Evolutionary conservation across 805 yeast species (phyloP).

Genomic region (Saturnispora dispora): DNA sequence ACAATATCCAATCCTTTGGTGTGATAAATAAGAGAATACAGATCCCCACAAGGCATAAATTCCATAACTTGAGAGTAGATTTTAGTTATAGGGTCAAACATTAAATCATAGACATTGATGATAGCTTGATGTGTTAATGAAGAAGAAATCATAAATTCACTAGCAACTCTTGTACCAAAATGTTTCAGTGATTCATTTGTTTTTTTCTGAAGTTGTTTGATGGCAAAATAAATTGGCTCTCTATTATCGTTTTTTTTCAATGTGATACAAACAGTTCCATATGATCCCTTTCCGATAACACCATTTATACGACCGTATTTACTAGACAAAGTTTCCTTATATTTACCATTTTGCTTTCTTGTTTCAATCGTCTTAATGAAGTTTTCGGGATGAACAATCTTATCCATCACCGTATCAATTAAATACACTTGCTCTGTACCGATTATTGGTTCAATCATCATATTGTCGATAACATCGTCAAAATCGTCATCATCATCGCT

Average conservation of each 20-base stretch:
- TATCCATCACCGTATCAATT: conserved; percentile 39
- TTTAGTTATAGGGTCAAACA: conserved; percentile 62
- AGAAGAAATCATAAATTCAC: conserved; percentile 84
- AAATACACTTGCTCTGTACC: conserved; percentile 40
- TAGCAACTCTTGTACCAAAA: conserved; percentile 66
- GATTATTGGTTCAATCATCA: conserved; percentile 38
- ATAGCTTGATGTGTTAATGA: conserved; percentile 69
- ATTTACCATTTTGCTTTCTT: conserved; percentile 15
- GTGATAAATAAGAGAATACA: conserved; percentile 49
- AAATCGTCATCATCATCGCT: conserved; percentile 27
- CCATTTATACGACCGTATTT: conserved; percentile 47
- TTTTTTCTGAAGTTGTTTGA: conserved; percentile 62
- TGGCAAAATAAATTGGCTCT: conserved; percentile 51
- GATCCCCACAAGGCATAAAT: conserved; percentile 82
- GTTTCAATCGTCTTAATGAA: conserved; percentile 23
- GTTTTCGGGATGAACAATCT: conserved; percentile 35
- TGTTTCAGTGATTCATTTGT: conserved; percentile 47
- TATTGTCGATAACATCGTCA: conserved; percentile 32
- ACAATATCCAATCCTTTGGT: conserved; percentile 43
- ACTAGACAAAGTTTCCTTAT: conserved; percentile 30
- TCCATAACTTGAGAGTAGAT: conserved; percentile 90
- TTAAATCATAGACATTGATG: conserved; percentile 67
- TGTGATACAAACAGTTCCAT: conserved; percentile 38
- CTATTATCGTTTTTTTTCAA: conserved; percentile 34
- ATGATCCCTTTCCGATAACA: conserved; percentile 39